Percentiles rank a stretch among this genome's conserved stretches.
Conservation (phyloP, 202 grass and related monocot genomes). For the Dendrocalamus latiflorus region DNA sequence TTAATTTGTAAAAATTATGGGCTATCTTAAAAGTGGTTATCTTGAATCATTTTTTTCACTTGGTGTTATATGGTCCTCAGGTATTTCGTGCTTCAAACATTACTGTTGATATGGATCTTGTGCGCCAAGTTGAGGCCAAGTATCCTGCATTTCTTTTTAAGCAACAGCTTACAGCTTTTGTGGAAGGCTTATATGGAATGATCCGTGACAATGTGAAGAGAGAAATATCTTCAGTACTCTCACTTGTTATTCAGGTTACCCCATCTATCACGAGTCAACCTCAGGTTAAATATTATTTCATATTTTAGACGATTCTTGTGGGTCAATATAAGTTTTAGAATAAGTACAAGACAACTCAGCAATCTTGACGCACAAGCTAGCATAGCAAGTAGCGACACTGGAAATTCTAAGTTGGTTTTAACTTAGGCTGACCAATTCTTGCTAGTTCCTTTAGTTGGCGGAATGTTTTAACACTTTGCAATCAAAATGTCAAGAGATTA, state of each 20-base stretch:
- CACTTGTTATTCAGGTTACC: conserved; percentile 74
- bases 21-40: neutral
- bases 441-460: neutral
- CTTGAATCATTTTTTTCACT: conserved; percentile 11
- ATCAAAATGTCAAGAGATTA: neutral
- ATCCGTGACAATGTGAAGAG: conserved; percentile 90
- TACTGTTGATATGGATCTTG: conserved; percentile 80
- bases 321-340: conserved; percentile 18
- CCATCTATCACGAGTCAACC: conserved; percentile 37
- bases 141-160: conserved; percentile 94
- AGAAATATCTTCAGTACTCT: conserved; percentile 79
- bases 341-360: neutral
- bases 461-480: neutral
- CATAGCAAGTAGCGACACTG: neutral
- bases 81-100: conserved; percentile 84
- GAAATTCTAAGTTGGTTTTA: conserved; percentile 1
- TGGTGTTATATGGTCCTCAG: conserved; percentile 41
- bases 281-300: conserved; percentile 46
- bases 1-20: conserved; percentile 1
- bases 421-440: neutral
- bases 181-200: conserved; percentile 86
- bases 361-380: conserved; percentile 5
- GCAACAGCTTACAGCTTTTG: conserved; percentile 89
- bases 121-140: conserved; percentile 83
- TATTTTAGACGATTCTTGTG: conserved; percentile 30